Evolutionary conservation across 257 asterid genomes (phyloP), one percentile per base, ranked within the genome.

Genomic region (Nicotiana sylvestris): DNA sequence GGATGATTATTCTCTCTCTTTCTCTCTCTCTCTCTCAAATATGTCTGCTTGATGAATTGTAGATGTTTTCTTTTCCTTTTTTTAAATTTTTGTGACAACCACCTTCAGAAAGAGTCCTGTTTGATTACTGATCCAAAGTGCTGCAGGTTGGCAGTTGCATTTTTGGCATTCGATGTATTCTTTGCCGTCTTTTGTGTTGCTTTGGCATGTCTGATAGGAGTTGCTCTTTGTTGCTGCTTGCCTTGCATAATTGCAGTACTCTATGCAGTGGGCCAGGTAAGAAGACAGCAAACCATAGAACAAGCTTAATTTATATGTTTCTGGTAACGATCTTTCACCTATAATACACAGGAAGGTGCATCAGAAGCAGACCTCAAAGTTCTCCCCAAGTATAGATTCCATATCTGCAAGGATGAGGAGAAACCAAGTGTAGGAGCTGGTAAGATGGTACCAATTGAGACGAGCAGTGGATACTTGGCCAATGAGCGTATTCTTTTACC

Each of bases 171-270:
- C 74, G 99, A 96, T 87, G 98, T 96, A 78, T 92, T 96, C 93
- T 96, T 96, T 88, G 99, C 99, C 83, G 84, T 96, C 88, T 92
- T 96, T 87, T 96, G 99, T 87, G 96, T 94, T 76, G 98, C 91
- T 67, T 90, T 96, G 86, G 98, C 99, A 81, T 94, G 97, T 84
- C 91, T 96, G 77, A 94, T 96, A 67, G 99, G 98, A 81, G 87
- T 96, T 60, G 98, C 98, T 72, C 92, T 96, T 80, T 96, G 99
- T 88, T 94, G 98, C 90, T 94, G 99, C 97, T 87, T 96, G 86
- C 99, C 99, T 79, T 96, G 99, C 92, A 96, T 96, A 88, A 96
- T 94, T 76, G 98, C 98, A 74, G 87, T 96, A 87, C 98, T 96
- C 82, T 96, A 96, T 88, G 98, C 99, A 49, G 94, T 96, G 84